Conservation (phyloP, 176 grass and related monocot genomes). For the Chrysopogon serrulatus region DNA sequence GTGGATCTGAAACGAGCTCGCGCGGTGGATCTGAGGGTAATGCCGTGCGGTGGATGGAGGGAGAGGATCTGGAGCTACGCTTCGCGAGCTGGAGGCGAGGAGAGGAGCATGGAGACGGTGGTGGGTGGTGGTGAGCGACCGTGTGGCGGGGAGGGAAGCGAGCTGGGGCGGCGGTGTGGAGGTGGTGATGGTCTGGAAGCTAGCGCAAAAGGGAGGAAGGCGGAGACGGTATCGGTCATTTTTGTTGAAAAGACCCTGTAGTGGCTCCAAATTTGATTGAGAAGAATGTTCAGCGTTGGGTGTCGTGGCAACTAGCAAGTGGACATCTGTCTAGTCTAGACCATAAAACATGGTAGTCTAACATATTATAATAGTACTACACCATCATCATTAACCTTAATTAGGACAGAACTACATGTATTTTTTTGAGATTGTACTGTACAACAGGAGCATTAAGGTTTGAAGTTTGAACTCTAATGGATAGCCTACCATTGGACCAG, state of each 20-base stretch:
- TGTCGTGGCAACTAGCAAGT: neutral
- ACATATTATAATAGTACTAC: too few relatives aligned
- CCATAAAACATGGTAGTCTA: too few relatives aligned
- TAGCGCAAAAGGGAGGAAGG: constrained; percentile 24
- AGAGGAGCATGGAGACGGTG: constrained; percentile 6
- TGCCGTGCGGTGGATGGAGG: constrained; percentile 12
- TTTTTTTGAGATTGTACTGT: too few relatives aligned
- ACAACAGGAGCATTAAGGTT: too few relatives aligned
- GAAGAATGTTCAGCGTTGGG: neutral
- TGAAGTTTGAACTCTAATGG: too few relatives aligned
- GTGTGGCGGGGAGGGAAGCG: neutral
- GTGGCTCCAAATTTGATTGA: neutral
- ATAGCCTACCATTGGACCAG: too few relatives aligned
- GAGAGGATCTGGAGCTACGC: constrained; percentile 17
- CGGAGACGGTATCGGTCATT: constrained; percentile 6
- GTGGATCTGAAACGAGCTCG: constrained; percentile 50
- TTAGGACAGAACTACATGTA: too few relatives aligned
- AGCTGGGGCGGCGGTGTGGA: constrained; percentile 32
- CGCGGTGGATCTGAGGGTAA: constrained; percentile 37
- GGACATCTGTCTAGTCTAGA: neutral
- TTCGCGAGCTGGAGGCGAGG: neutral
- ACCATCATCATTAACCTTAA: too few relatives aligned
- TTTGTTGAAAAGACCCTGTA: neutral
- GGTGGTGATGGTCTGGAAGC: constrained; percentile 33
- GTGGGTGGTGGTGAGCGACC: neutral